Base-by-base conservation (phyloP, 805 yeast species). In the Starmerella khaoyaiensis region DNA sequence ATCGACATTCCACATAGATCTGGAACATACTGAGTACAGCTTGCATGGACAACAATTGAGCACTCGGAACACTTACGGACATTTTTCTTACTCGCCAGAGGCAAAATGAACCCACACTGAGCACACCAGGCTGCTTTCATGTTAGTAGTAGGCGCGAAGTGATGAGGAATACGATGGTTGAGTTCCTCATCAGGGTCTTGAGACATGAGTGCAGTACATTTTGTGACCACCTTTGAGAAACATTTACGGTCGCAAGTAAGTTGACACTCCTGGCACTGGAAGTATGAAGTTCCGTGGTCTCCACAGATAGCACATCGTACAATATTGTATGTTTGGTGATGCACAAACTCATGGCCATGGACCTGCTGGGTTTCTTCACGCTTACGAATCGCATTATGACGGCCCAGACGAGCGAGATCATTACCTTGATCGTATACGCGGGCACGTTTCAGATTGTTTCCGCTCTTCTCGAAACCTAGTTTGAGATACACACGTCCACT, bases 71-170 rank as follows among this genome's bases (percentile, higher is more conserved):
- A 87, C 57, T 83, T 90, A 35, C 95, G 70, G 9, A 86, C 93
- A 50, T 81, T 84, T 58, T 83, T 84, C 53, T 78, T 74, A 28
- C 41, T 31, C 36, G 97, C 94, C 79, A 95, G 78, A 14, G 98
- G 97, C 45, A 90, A 67, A 36, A 90, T 76, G 55, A 83, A 83
- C 44, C 99, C 99, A 69, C 99, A 90, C 57, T 90, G 99, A 51
- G 97, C 90, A 62, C 99, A 90, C 99, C 99, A 90, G 55, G 87
- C 86, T 2, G 99, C 93, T 51, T 95, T 93, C 60, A 84, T 76
- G 54, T 90, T 90, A 14, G 90, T 71, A 20, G 75, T 72, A n/a
- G 87, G 86, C 48, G 81, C 94, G 57, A 87, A 87, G 56, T 95
- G 74, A 57, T 90, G 99, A 24, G 98, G 98, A 49, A 90, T 90